Percentiles rank a stretch among this genome's conserved stretches.
Evolutionary conservation across 2,329 filamentous ascomycete genomes (phyloP).

Genomic region (Tolypocladium inflatum): DNA sequence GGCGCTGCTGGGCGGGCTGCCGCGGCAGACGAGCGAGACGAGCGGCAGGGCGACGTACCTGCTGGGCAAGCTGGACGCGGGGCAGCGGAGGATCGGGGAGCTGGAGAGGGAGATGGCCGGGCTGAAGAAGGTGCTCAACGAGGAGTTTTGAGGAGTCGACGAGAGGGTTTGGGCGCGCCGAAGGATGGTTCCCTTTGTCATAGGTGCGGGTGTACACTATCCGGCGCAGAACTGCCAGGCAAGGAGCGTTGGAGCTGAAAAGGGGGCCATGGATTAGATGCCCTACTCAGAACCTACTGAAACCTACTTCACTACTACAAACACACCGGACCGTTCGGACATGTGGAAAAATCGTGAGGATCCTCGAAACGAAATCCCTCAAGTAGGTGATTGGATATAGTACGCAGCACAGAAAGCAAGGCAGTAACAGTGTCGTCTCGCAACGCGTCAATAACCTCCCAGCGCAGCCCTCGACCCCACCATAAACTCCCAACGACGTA

Average conservation of each 20-base stretch:
- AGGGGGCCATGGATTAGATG: neutral
- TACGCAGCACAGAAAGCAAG: neutral
- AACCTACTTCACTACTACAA: neutral
- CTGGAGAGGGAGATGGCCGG: constrained; percentile 63
- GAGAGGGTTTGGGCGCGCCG: neutral
- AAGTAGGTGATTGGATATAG: neutral
- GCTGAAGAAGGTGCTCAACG: constrained; percentile 56
- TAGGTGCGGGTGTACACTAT: neutral
- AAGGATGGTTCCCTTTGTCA: neutral
- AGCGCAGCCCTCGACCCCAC: neutral
- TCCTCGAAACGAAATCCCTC: neutral
- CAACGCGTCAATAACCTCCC: neutral
- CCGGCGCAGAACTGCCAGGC: neutral
- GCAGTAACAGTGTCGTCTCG: neutral
- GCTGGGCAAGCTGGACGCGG: constrained; percentile 59
- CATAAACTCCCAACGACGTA: neutral
- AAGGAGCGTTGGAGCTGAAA: neutral
- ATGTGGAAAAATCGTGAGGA: neutral
- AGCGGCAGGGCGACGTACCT: constrained; percentile 60
- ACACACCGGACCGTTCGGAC: neutral
- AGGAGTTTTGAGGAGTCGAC: constrained; percentile 13
- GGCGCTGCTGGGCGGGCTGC: constrained; percentile 56
- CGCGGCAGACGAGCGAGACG: constrained; percentile 61
- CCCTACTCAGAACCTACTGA: neutral
- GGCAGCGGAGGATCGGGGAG: constrained; percentile 63